A percentile compares a stretch with the other conserved stretches of the same genome.
Conservation (phyloP, 495 filamentous ascomycete species). For the Alectoria sarmentosa region DNA sequence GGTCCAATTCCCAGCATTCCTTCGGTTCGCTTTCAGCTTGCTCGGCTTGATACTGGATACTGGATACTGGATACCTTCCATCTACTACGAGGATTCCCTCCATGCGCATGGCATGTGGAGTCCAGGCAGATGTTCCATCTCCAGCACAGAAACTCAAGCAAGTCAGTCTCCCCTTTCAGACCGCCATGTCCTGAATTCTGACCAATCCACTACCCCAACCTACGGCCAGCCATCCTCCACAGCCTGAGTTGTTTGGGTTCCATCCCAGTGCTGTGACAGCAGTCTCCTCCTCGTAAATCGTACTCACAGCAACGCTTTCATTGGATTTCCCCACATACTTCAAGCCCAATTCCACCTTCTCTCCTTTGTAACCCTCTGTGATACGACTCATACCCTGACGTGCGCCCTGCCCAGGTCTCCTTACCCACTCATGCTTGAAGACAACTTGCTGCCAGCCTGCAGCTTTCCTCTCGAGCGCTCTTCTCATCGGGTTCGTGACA, state of each 20-base stretch:
- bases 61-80: background rate
- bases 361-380: constrained; percentile 51
- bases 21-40: too few species aligned
- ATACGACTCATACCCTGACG: constrained; percentile 46
- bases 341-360: constrained; percentile 32
- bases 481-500: constrained; percentile 50
- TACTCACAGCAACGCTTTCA: constrained; percentile 37
- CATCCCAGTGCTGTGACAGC: constrained; percentile 52
- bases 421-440: constrained; percentile 56
- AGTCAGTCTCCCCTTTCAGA: too few species aligned
- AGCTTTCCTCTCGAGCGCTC: constrained; percentile 46
- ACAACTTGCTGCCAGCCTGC: constrained; percentile 52
- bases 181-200: constrained; percentile 60
- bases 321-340: constrained; percentile 28
- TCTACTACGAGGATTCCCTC: background rate
- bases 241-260: constrained; percentile 60
- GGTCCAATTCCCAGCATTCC: too few species aligned
- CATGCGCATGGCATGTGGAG: background rate
- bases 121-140: background rate
- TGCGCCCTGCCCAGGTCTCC: constrained; percentile 38
- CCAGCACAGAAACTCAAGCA: background rate
- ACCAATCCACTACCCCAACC: constrained; percentile 56
- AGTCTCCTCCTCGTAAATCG: constrained; percentile 53
- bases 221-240: constrained; percentile 59
- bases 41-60: too few species aligned